These are phyloP conservation scores for Penicillium taxi DNA, from an alignment of 495 filamentous ascomycete species.

Conservation along the genomic window DNA sequence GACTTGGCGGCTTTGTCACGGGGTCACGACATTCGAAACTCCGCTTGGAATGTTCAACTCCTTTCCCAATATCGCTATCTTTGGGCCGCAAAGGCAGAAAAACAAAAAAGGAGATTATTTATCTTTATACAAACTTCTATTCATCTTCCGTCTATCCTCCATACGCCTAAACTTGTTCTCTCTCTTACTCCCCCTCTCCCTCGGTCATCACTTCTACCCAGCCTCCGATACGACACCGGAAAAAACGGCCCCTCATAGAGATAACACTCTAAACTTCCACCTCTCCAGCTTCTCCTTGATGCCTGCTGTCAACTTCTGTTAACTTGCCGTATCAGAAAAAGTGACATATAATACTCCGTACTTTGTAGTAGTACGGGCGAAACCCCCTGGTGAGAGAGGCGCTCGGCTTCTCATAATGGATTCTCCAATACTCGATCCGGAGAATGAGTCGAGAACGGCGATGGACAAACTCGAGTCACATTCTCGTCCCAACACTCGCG, in stretches of 20 bases:
- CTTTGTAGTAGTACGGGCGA: too few species aligned
- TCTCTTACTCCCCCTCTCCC: constrained; percentile 10
- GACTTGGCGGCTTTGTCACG: constrained; percentile 26
- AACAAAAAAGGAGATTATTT: constrained; percentile 1
- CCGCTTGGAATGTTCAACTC: constrained; percentile 20
- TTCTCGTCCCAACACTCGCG: constrained; percentile 24
- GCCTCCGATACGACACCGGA: constrained; percentile 3
- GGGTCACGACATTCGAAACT: constrained; percentile 22
- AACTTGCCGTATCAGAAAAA: background rate
- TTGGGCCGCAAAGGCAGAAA: background rate
- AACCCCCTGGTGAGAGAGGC: background rate
- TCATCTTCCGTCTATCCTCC: background rate
- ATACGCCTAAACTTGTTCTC: background rate
- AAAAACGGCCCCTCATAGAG: constrained; percentile 7
- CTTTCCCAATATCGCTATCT: constrained; percentile 3
- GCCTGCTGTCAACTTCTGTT: background rate
- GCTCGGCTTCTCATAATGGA: constrained; percentile 19
- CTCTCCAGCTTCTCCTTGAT: background rate
- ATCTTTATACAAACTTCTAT: background rate
- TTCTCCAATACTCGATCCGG: constrained; percentile 25
- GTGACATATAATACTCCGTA: background rate
- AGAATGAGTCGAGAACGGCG: constrained; percentile 22
- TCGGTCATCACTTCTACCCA: constrained; percentile 13
- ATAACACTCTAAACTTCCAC: too few species aligned
- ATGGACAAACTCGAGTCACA: constrained; percentile 28